A percentile compares a stretch with the other conserved stretches of the same genome.
These are phyloP conservation scores for Plasmodium fragile DNA, from an alignment of 169 alveolate genomes.

Conservation along the genomic window DNA sequence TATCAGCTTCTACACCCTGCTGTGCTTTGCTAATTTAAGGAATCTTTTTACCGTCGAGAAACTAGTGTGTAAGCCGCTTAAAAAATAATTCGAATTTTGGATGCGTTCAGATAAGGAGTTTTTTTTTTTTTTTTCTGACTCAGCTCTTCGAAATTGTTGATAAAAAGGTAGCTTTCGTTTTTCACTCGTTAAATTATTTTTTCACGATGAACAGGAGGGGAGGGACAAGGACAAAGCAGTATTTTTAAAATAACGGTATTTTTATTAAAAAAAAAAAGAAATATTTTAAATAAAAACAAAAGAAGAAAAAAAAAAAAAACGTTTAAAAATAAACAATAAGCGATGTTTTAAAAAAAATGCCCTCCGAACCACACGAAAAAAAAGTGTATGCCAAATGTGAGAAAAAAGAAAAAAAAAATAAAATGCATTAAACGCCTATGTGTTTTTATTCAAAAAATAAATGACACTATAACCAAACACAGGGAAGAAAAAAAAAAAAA, in stretches of 20 bases:
- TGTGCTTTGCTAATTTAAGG: not conserved
- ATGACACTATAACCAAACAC: not conserved
- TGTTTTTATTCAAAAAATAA: not conserved
- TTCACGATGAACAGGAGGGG: not conserved
- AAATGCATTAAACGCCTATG: not conserved
- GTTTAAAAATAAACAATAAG: not conserved
- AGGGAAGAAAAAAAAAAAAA: not conserved
- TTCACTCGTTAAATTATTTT: not conserved
- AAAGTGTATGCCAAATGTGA: conserved; percentile 4
- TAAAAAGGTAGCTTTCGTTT: not conserved
- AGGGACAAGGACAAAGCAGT: not conserved
- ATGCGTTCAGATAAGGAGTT: not conserved
- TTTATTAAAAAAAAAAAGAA: not conserved
- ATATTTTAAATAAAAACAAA: not conserved
- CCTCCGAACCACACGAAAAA: not conserved
- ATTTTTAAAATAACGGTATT: not conserved
- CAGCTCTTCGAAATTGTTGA: not conserved
- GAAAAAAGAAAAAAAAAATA: not conserved
- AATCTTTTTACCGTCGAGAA: not conserved
- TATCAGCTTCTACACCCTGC: not conserved
- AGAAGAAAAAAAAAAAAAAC: not conserved
- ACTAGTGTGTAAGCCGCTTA: not conserved
- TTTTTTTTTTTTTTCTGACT: not conserved
- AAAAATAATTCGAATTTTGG: conserved; percentile 2
- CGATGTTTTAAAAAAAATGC: not conserved